Evolutionary conservation across 1,284 basidiomycete genomes (phyloP), one percentile per base, ranked within the genome.

Genomic region (Ustilago vetiveriae): DNA sequence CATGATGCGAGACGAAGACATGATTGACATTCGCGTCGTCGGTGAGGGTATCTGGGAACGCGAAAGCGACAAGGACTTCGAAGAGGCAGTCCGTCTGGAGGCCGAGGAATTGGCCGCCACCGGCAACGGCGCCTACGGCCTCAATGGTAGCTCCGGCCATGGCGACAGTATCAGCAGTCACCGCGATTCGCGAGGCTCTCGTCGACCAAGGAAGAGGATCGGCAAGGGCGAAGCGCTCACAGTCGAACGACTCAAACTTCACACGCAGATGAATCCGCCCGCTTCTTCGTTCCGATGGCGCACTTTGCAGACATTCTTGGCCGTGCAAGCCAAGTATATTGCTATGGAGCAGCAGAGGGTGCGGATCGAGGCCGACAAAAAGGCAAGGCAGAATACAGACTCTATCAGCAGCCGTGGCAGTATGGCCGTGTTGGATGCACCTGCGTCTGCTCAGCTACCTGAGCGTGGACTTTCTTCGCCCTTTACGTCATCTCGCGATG

Each of bases 1-100:
- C 82, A 92, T 96, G 77, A 98, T 98, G 95, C 90, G 95, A 38
- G 95, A 98, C 84, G 89, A 95, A 79, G 95, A 98, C 81, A 93
- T 98, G 90, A 92, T 91, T 30, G 95, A 97, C 82, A 92, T 98
- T 24, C 87, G 90, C 80, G 95, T 97, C 21, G 87, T 89, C 2
- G 89, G 90, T 26, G 88, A 89, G 5, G 92, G 92, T 0, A 86
- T 91, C 14, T 98, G 95, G 95, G 92, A 92, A 1, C 86, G 96
- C 32, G 89, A 90, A 74, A 94, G 91, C 80, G 95, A 98, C 81
- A 88, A 86, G 7, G 85, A 87, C 33, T 95, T 88, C 68, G 87
- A 91, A 40, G 93, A 98, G 41, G 85, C 95, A 26, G 84, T 90
- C 69, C 85, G 86, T 66, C 85, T 88, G 62, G 94, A 97, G 80